Percentiles rank a stretch among this genome's conserved stretches.
Conservation (phyloP, 768 basidiomycete species). For the Lyophyllum shimeji region DNA sequence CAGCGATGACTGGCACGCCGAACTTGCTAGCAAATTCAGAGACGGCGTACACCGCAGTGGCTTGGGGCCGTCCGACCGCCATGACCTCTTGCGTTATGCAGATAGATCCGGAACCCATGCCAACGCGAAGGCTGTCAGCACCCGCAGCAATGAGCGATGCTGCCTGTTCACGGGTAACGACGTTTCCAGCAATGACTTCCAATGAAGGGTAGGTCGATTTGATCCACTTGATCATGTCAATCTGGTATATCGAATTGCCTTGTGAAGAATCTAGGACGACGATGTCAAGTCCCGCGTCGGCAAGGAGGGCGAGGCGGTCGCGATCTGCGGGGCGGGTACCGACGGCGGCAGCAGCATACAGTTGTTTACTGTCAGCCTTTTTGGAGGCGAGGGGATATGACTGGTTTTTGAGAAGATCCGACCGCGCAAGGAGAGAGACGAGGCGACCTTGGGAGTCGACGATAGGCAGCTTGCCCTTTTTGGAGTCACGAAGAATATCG, state of each 20-base stretch:
- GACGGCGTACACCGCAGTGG: slow-evolving; percentile 96
- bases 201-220: slow-evolving; percentile 82
- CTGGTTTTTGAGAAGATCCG: slow-evolving; percentile 96
- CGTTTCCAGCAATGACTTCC: slow-evolving; percentile 96
- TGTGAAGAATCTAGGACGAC: slow-evolving; percentile 95
- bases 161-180: slow-evolving; percentile 97
- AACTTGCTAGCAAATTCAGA: slow-evolving; percentile 92
- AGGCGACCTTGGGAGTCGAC: slow-evolving; percentile 53
- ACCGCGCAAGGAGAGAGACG: slow-evolving; percentile 86
- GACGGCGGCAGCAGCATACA: slow-evolving; percentile 94
- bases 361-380: slow-evolving; percentile 86
- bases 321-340: slow-evolving; percentile 90
- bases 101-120: slow-evolving; percentile 98
- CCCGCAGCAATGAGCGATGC: slow-evolving; percentile 92
- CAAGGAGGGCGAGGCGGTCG: slow-evolving; percentile 81
- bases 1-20: slow-evolving; percentile 95
- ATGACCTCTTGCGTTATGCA: slow-evolving; percentile 99
- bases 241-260: slow-evolving; percentile 91
- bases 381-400: slow-evolving; percentile 95
- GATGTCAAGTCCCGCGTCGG: slow-evolving; percentile 94
- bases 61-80: slow-evolving; percentile 98
- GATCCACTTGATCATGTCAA: slow-evolving; percentile 94
- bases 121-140: slow-evolving; percentile 92
- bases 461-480: slow-evolving; percentile 94
- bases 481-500: slow-evolving; percentile 89